phyloP scores from a whole-genome alignment of 257 asterid genomes.

The Fraxinus americana region DNA sequence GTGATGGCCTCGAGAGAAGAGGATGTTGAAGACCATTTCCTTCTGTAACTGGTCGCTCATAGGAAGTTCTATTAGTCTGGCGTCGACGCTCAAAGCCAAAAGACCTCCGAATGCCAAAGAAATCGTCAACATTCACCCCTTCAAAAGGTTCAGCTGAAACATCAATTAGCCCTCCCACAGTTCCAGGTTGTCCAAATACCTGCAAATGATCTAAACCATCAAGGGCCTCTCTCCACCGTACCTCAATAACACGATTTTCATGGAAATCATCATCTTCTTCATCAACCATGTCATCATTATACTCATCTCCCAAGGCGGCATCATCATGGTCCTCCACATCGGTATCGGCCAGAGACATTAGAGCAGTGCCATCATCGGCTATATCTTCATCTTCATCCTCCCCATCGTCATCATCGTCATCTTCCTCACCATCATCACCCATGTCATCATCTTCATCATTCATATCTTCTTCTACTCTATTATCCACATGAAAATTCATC shows the following conservation, averaged over 20 bases:
- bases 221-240: conserved; percentile 98
- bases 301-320: conserved; percentile 87
- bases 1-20: conserved; percentile 87
- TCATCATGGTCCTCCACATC: conserved; percentile 98
- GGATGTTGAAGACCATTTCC: conserved; percentile 89
- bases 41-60: conserved; percentile 73
- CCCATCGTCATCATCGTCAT: conserved; percentile 71
- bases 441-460: conserved; percentile 90
- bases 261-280: conserved; percentile 97
- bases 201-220: conserved; percentile 96
- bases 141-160: conserved; percentile 95
- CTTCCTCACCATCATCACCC: conserved; percentile 93
- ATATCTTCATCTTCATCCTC: conserved; percentile 95
- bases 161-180: conserved; percentile 83
- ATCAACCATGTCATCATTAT: conserved; percentile 95
- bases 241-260: conserved; percentile 96
- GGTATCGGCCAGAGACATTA: conserved; percentile 97
- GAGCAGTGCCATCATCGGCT: conserved; percentile 84
- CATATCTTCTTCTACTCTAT: conserved; percentile 81
- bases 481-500: conserved; percentile 82
- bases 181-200: conserved; percentile 90
- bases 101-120: conserved; percentile 83
- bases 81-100: conserved; percentile 96
- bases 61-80: conserved; percentile 70
- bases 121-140: conserved; percentile 90